Evolutionary conservation across 305 asterid species (phyloP).

Genomic region (Fraxinus velutina): DNA sequence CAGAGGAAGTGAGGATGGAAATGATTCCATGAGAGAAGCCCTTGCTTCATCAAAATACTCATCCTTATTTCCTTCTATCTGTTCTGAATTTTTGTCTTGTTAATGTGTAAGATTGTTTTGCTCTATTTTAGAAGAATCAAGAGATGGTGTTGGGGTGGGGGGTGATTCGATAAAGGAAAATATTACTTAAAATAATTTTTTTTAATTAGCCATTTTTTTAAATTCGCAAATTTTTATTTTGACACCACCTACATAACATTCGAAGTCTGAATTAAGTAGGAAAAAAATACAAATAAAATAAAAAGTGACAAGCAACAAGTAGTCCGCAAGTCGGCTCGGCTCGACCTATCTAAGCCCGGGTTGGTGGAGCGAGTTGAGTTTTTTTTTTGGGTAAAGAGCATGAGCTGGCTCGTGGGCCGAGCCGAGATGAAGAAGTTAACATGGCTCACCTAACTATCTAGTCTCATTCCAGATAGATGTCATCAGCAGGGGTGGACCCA

Average conservation of each 20-base stretch:
- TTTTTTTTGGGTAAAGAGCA: background rate
- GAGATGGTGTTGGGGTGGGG: background rate
- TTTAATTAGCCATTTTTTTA: too few species aligned
- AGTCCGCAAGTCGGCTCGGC: too few species aligned
- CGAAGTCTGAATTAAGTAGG: too few species aligned
- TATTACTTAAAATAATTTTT: too few species aligned
- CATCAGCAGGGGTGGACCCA: too few species aligned
- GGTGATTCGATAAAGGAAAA: background rate
- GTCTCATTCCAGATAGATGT: background rate
- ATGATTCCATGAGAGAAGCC: conserved; percentile 20
- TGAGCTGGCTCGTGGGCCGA: too few species aligned
- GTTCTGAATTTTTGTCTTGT: background rate
- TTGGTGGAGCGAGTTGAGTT: too few species aligned
- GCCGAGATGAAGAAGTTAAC: background rate
- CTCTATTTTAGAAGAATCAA: background rate
- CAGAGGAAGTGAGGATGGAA: conserved; percentile 24
- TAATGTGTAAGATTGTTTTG: background rate
- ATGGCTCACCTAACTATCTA: background rate
- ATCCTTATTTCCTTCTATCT: conserved; percentile 14
- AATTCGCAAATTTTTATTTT: too few species aligned
- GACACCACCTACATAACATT: too few species aligned
- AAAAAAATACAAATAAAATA: too few species aligned
- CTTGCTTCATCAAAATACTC: conserved; percentile 21
- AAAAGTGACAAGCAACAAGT: too few species aligned
- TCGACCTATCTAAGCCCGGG: too few species aligned